phyloP scores from a whole-genome alignment of 2,329 filamentous ascomycete species.

The Talaromyces marneffei region DNA sequence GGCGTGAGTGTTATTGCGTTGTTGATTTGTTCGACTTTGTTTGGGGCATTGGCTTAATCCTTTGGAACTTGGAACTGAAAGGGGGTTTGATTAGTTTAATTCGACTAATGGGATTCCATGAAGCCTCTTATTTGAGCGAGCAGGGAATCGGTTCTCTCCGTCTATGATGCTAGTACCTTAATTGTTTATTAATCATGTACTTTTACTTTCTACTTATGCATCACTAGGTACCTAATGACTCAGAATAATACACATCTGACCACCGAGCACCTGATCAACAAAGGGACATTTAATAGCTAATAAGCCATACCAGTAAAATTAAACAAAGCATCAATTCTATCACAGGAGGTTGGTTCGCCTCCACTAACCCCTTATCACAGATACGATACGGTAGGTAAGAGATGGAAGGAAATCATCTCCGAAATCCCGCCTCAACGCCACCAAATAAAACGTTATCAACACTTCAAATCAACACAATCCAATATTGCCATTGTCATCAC shows the following conservation, averaged over 20 bases:
- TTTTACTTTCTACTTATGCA: not conserved
- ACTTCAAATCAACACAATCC: not conserved
- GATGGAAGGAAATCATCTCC: conserved; percentile 4
- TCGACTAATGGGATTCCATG: no score
- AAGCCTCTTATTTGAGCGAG: no score
- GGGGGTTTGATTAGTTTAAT: no score
- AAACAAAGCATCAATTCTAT: no score
- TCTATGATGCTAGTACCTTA: not conserved
- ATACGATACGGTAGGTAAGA: not conserved
- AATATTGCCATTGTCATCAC: not conserved
- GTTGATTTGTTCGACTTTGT: conserved; percentile 26
- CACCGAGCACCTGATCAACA: no score
- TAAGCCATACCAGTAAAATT: no score
- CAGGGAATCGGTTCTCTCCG: no score
- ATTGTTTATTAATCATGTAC: not conserved
- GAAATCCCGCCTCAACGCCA: not conserved
- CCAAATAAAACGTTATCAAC: not conserved
- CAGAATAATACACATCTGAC: no score
- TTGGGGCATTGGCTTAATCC: conserved; percentile 27
- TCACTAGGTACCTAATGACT: not conserved
- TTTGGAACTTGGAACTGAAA: no score
- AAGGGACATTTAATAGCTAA: no score
- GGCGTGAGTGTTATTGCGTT: conserved; percentile 29
- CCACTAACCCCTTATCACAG: not conserved
- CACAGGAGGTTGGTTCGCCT: no score